Evolutionary conservation across 495 filamentous ascomycete genomes (phyloP).

Genomic region (Aspergillus mulundensis): DNA sequence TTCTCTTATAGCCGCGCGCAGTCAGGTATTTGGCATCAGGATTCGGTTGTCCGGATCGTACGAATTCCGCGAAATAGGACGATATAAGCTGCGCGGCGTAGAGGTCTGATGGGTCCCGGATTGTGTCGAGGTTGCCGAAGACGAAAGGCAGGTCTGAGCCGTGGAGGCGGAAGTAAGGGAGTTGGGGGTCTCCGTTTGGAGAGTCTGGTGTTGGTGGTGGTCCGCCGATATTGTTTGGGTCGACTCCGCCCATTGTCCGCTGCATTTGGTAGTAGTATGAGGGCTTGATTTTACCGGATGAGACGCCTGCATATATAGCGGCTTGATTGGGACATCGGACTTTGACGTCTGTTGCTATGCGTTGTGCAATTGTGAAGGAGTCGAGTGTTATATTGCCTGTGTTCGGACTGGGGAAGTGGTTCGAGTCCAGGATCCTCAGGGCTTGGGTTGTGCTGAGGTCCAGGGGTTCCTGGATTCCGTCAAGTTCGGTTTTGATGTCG

Average conservation of each 20-base stretch:
- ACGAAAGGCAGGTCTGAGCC: constrained; percentile 24
- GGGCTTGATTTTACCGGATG: constrained; percentile 27
- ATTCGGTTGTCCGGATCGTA: constrained; percentile 28
- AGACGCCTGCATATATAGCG: constrained; percentile 35
- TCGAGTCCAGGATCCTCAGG: constrained; percentile 33
- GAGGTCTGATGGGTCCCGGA: constrained; percentile 24
- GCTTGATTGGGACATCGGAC: constrained; percentile 47
- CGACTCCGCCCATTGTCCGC: constrained; percentile 32
- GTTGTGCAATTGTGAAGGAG: constrained; percentile 38
- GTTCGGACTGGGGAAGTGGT: constrained; percentile 36
- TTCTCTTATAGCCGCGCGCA: constrained; percentile 29
- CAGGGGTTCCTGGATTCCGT: constrained; percentile 32
- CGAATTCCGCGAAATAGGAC: constrained; percentile 31
- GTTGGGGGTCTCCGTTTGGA: constrained; percentile 33
- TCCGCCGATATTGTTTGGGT: constrained; percentile 39
- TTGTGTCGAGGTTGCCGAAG: constrained; percentile 23
- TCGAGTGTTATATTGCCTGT: constrained; percentile 42
- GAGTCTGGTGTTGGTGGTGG: constrained; percentile 25
- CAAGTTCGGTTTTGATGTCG: constrained; percentile 23
- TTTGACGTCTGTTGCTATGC: constrained; percentile 39
- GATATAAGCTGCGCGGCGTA: constrained; percentile 24
- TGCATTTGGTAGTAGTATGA: constrained; percentile 47
- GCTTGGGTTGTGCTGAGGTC: constrained; percentile 32
- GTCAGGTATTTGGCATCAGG: constrained; percentile 23
- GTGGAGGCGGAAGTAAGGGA: constrained; percentile 26